Evolutionary conservation across 2,329 filamentous ascomycete genomes (phyloP).

Genomic region (Talaromyces sp.): DNA sequence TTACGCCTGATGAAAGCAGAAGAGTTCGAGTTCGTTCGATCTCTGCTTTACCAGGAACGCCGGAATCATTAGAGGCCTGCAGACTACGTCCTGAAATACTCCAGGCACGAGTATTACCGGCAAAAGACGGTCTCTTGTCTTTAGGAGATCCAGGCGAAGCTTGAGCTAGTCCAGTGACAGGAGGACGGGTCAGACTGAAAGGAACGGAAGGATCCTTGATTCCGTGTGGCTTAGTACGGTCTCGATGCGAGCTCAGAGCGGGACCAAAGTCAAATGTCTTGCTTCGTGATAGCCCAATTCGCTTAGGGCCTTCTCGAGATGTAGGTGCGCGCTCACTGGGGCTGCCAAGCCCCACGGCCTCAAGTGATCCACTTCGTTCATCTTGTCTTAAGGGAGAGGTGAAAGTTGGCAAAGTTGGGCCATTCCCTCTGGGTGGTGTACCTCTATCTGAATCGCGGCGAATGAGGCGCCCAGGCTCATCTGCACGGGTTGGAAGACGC

Average conservation of each 20-base stretch:
- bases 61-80: slow-evolving; percentile 38
- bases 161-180: slow-evolving; percentile 50
- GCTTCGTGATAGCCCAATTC: slow-evolving; percentile 16
- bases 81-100: slow-evolving; percentile 58
- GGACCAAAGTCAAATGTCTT: slow-evolving; percentile 36
- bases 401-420: slow-evolving; percentile 55
- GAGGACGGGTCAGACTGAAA: slow-evolving; percentile 39
- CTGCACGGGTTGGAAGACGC: slow-evolving; percentile 39
- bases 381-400: slow-evolving; percentile 51
- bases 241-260: slow-evolving; percentile 24
- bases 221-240: slow-evolving; percentile 25
- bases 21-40: slow-evolving; percentile 76
- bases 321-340: slow-evolving; percentile 14
- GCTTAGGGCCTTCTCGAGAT: slow-evolving; percentile 15
- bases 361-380: slow-evolving; percentile 34
- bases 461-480: slow-evolving; percentile 35
- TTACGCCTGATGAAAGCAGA: slow-evolving; percentile 83
- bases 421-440: slow-evolving; percentile 42
- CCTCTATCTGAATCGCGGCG: slow-evolving; percentile 38
- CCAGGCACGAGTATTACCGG: slow-evolving; percentile 56
- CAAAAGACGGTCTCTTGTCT: slow-evolving; percentile 38
- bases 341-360: slow-evolving; percentile 17
- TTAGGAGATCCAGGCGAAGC: slow-evolving; percentile 31
- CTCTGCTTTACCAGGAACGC: slow-evolving; percentile 66
- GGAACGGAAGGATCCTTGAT: slow-evolving; percentile 33